Evolutionary conservation across 2,329 filamentous ascomycete genomes (phyloP), one percentile per base, ranked within the genome.

Genomic region (Sordariomycetes sp.): DNA sequence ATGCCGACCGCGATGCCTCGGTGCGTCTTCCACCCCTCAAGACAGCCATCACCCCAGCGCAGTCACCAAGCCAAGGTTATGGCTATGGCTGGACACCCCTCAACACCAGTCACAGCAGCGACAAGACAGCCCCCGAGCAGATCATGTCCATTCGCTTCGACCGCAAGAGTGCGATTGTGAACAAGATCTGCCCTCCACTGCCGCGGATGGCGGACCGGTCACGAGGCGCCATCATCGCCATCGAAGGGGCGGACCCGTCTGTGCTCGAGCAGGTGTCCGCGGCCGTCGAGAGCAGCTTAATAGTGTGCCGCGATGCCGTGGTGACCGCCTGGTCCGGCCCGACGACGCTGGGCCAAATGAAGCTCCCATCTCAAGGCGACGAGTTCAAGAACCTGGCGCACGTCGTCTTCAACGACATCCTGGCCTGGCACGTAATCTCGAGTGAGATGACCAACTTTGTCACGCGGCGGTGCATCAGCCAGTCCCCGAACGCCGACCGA

Each of bases 151-250:
- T 92, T 33, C 72, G 81, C 0, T 82, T 83, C 47, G 58, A 77
- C 29, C 77, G 78, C 43, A 94, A 94, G 56, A 74, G 94, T 46
- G 76, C 78, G 32, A 70, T 90, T 3, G 66, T 96, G 21, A 69
- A 76, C 12, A 79, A 77, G 40, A 86, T 95, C 43, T 82, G 82
- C 30, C 83, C 81, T 17, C 78, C 84, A 0, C 63, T 85, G 11
- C 12, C 48, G 59, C 2, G 48, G 53, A 5, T 53, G 56, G 4
- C 46, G 45, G 4, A 42, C 48, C 4, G 41, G 42, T 2, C 51
- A 6, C 74, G 87, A n/a, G 88, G 90, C 0, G 75, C 83, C 1
- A 72, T 95, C 24, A 79, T 96, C 41, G 82, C 85, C 1, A 64
- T 96, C 19, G 90, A 96, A 55, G 88, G 88, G 1, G 69, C 81